Base-by-base conservation (phyloP, 208 protist genomes). In the Phytomonas sp. region DNA sequence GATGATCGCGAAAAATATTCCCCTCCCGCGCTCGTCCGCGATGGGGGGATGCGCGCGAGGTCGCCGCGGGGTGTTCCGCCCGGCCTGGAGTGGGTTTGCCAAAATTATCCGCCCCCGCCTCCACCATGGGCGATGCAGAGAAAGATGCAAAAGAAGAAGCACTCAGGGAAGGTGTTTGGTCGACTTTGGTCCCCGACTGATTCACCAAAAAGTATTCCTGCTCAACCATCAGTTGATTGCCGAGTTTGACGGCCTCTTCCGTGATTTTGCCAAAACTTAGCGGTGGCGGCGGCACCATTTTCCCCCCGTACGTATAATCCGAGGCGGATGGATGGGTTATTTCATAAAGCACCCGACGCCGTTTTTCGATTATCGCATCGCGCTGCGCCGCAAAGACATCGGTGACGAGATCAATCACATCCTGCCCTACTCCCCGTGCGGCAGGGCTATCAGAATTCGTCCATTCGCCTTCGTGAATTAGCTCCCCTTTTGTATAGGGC, bases 371-470 rank as follows among this genome's bases (percentile, higher is more conserved):
- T 45, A 81, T 76, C 19, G 66, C 66, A 62, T 96, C 83, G 6
- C 91, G 84, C 72, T 88, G 75, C 70, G 80, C 73, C 29, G 75
- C 75, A 69, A 93, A 94, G 26, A 75, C 88, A 67, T 96, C 91
- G 32, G 91, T 96, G 14, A 96, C 91, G 32, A 96, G 74, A 64
- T 94, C 78, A 67, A 95, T 85, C 29, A 94, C 86, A 64, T 96
- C 88, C 56, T 82, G 70, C 8, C 84, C 81, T 0, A 94, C 79
- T 8, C 88, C 86, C 34, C 83, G 82, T 1, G 84, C 74, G 36
- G 85, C 78, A 6, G 83, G 83, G 74, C 45, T 56, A 26, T 56
- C 4, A 56, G 19, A 56, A 11, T 19, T 11, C 16, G 19, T 56
- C 16, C 19, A 56, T 56, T 26, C 45, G 19, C 6, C 26, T 56